Conservation (phyloP, 1,139 yeast species). For the Diutina ranongensis region DNA sequence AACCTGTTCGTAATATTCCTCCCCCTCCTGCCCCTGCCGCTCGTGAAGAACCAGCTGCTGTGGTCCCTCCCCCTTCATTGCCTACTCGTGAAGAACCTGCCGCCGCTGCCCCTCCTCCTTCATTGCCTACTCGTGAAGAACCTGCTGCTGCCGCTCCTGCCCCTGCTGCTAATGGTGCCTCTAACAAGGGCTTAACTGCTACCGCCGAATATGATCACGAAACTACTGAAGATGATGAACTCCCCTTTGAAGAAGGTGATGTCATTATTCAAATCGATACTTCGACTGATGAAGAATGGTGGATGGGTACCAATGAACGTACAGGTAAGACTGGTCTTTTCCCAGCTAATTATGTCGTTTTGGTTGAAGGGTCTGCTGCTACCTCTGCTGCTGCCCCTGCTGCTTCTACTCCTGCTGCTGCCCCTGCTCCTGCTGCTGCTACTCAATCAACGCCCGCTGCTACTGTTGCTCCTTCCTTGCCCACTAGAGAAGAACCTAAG, state of each 20-base stretch:
- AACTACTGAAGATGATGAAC: constrained; percentile 12
- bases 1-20: constrained; percentile 9
- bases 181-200: constrained; percentile 5
- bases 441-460: too few species aligned
- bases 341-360: constrained; percentile 11
- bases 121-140: not conserved
- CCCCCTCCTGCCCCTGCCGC: constrained; percentile 8
- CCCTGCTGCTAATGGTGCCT: not conserved
- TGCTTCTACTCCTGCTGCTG: not conserved
- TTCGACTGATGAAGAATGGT: constrained; percentile 12
- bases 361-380: not conserved
- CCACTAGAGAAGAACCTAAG: constrained; percentile 9
- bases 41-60: not conserved
- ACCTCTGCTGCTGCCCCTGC: not conserved
- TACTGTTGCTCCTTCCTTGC: constrained; percentile 6
- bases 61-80: not conserved
- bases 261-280: constrained; percentile 10
- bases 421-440: not conserved
- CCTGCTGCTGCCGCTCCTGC: not conserved
- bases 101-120: not conserved
- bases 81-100: not conserved
- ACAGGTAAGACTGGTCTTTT: constrained; percentile 11
- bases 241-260: constrained; percentile 11
- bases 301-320: constrained; percentile 11
- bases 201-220: constrained; percentile 11